These are phyloP conservation scores for Verticillium isaacii DNA, from an alignment of 2,329 filamentous ascomycete genomes.

Conservation along the genomic window DNA sequence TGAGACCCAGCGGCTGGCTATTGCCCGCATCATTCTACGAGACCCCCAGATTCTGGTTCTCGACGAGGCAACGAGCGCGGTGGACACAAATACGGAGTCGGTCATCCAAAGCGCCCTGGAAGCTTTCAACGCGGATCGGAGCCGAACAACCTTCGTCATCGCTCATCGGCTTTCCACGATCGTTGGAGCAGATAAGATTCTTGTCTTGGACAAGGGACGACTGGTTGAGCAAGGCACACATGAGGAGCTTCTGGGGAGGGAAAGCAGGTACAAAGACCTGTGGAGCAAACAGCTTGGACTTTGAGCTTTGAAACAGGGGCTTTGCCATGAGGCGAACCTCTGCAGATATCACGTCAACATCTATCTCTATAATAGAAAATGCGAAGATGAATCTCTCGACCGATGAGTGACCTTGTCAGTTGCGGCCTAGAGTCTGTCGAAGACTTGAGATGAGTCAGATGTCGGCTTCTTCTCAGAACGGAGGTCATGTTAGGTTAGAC, in stretches of 20 bases:
- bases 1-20: conserved; percentile 62
- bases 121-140: conserved; percentile 43
- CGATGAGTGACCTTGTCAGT: too few relatives aligned
- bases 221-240: conserved; percentile 62
- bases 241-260: conserved; percentile 49
- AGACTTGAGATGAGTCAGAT: not conserved
- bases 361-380: too few relatives aligned
- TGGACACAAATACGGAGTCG: conserved; percentile 66
- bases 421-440: too few relatives aligned
- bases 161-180: conserved; percentile 68
- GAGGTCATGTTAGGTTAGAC: not conserved
- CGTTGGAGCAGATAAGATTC: conserved; percentile 62
- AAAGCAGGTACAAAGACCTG: conserved; percentile 58
- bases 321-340: too few relatives aligned
- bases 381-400: too few relatives aligned
- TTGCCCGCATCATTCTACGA: conserved; percentile 68
- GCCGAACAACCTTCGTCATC: conserved; percentile 63
- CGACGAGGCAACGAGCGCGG: conserved; percentile 74
- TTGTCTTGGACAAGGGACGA: conserved; percentile 59
- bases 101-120: conserved; percentile 60
- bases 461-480: not conserved
- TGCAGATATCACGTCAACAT: too few relatives aligned
- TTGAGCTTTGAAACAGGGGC: not conserved
- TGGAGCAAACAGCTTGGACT: conserved; percentile 54
- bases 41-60: conserved; percentile 70